Percentiles rank a stretch among this genome's conserved stretches.
Evolutionary conservation across 331 rosid genomes (phyloP).

Genomic region (Phaseolus coccineus): DNA sequence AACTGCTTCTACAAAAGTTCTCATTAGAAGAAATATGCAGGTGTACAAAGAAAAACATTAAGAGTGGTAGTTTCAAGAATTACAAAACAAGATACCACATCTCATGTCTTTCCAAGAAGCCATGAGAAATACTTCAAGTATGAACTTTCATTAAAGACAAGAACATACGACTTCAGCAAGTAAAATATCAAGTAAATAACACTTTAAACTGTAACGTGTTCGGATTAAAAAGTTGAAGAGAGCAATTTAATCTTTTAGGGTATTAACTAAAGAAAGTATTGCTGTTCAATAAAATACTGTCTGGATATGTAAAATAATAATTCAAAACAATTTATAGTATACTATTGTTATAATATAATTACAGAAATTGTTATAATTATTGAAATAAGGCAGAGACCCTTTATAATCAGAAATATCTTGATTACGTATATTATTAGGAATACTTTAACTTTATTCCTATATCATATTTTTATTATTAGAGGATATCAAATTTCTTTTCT

Average conservation of each 20-base stretch:
- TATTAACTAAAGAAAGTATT: background rate
- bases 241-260: background rate
- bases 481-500: no score
- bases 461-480: no score
- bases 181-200: background rate
- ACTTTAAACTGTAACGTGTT: background rate
- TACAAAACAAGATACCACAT: background rate
- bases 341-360: background rate
- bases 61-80: background rate
- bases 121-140: background rate
- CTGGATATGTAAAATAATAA: background rate
- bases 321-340: background rate
- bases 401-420: no score
- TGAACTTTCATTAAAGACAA: background rate
- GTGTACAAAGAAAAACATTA: background rate
- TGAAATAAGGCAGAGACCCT: no score
- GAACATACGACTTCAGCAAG: background rate
- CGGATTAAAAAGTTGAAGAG: background rate
- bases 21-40: conserved; percentile 10
- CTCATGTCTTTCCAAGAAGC: conserved; percentile 17
- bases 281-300: background rate
- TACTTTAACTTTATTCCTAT: no score
- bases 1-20: background rate
- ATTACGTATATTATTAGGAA: no score
- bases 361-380: no score